Conservation (phyloP, 2,329 filamentous ascomycete genomes). For the Cadophora gregata region DNA sequence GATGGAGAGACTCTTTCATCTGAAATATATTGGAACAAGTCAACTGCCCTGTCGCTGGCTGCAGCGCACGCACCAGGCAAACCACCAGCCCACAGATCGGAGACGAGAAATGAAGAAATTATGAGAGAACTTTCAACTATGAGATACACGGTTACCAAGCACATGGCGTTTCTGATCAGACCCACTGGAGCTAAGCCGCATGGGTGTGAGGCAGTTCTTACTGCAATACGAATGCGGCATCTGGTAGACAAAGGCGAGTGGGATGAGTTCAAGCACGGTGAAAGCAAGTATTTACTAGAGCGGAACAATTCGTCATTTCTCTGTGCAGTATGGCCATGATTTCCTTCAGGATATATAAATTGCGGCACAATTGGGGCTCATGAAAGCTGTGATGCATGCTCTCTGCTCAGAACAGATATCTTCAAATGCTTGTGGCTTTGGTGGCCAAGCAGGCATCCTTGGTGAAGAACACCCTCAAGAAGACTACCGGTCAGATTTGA, state of each 20-base stretch:
- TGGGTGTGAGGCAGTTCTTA: background rate
- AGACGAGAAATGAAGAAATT: background rate
- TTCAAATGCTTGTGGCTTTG: background rate
- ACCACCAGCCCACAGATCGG: background rate
- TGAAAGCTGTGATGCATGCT: background rate
- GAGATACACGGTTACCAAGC: background rate
- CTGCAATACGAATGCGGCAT: background rate
- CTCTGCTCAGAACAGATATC: background rate
- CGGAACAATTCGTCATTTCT: background rate
- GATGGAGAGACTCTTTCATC: background rate
- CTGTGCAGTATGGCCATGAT: background rate
- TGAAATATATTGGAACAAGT: background rate
- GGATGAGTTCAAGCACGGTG: background rate
- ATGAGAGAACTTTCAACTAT: background rate
- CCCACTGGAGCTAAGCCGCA: background rate
- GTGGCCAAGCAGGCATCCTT: background rate
- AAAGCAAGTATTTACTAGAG: background rate
- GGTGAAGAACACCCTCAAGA: background rate
- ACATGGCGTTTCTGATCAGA: background rate
- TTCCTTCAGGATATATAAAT: background rate
- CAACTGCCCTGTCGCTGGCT: background rate
- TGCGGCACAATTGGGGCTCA: background rate
- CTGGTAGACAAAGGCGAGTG: background rate
- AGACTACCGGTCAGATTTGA: background rate
- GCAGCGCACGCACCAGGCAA: conserved; percentile 1